Percentiles rank a stretch among this genome's conserved stretches.
Evolutionary conservation across 1,284 basidiomycete genomes (phyloP).

Genomic region (Schizophyllum amplum): DNA sequence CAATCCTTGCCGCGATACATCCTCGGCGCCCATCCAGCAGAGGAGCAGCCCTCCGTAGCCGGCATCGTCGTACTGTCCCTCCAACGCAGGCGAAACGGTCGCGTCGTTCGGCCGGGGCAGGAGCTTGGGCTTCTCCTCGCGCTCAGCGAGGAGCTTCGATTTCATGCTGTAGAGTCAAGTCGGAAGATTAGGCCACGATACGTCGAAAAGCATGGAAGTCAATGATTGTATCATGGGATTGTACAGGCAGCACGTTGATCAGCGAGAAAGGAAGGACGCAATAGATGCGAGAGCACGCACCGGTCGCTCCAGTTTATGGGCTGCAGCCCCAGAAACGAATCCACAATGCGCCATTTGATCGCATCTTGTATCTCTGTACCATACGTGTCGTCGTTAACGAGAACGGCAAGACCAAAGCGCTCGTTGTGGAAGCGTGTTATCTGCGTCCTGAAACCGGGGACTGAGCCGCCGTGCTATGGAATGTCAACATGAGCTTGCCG

Average conservation of each 20-base stretch:
- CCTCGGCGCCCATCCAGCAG: conserved; percentile 1
- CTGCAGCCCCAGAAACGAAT: conserved; percentile 15
- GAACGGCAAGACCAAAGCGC: conserved; percentile 15
- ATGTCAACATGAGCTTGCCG: neutral
- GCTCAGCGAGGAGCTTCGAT: too few relatives aligned
- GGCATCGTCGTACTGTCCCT: conserved; percentile 6
- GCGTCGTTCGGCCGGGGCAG: conserved; percentile 4
- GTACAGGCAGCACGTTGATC: too few relatives aligned
- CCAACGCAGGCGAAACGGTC: neutral
- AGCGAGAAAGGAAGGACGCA: too few relatives aligned
- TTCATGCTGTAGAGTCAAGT: too few relatives aligned
- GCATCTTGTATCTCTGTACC: conserved; percentile 11
- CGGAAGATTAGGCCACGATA: too few relatives aligned
- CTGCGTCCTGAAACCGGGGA: conserved; percentile 10
- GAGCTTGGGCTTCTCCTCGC: neutral
- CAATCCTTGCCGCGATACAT: too few relatives aligned
- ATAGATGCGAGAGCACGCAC: neutral
- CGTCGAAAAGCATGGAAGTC: too few relatives aligned
- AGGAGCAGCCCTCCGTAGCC: conserved; percentile 6
- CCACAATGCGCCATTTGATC: conserved; percentile 16
- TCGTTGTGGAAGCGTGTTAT: conserved; percentile 17
- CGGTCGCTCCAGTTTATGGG: conserved; percentile 18
- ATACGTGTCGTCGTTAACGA: conserved; percentile 17
- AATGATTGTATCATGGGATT: too few relatives aligned
- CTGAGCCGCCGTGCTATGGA: conserved; percentile 9